phyloP scores from a whole-genome alignment of 2,329 filamentous ascomycete genomes.

The Thielaviopsis punctulata region DNA sequence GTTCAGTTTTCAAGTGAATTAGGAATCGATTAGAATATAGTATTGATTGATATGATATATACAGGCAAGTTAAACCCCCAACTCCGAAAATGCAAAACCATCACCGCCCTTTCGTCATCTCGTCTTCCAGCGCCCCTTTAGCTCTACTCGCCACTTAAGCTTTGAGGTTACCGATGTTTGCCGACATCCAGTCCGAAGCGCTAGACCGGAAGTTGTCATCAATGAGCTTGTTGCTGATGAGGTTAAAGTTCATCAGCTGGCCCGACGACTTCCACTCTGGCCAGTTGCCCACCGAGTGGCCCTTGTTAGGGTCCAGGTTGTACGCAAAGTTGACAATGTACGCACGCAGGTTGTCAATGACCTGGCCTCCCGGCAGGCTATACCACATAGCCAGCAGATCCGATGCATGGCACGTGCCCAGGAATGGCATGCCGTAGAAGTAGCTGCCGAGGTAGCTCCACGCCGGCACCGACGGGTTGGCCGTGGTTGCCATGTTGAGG shows the following conservation, averaged over 20 bases:
- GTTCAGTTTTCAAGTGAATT: too few species aligned
- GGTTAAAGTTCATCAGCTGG: slow-evolving; percentile 20
- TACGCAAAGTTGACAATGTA: slow-evolving; percentile 45
- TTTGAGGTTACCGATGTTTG: not conserved
- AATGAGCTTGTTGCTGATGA: slow-evolving; percentile 10
- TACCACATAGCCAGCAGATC: slow-evolving; percentile 40
- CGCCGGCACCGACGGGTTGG: slow-evolving; percentile 28
- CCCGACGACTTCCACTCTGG: slow-evolving; percentile 24
- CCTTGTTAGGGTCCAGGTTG: slow-evolving; percentile 36
- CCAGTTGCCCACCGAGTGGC: slow-evolving; percentile 17
- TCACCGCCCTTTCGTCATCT: too few species aligned
- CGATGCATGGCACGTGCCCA: slow-evolving; percentile 46
- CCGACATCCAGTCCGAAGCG: slow-evolving; percentile 12
- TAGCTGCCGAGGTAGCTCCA: slow-evolving; percentile 48
- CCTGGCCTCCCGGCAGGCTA: slow-evolving; percentile 31
- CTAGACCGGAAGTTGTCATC: slow-evolving; percentile 14
- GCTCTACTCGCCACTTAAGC: slow-evolving; percentile 1
- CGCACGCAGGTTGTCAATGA: slow-evolving; percentile 28
- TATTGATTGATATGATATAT: not conserved
- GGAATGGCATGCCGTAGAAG: slow-evolving; percentile 38
- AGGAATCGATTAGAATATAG: not conserved
- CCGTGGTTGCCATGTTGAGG: slow-evolving; percentile 24
- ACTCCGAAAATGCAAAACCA: not conserved
- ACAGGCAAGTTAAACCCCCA: not conserved
- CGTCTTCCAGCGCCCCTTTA: too few species aligned